A percentile compares a stretch with the other conserved stretches of the same genome.
Conservation (phyloP, 352 stramenopile species). For the Phytophthora hybrid region DNA sequence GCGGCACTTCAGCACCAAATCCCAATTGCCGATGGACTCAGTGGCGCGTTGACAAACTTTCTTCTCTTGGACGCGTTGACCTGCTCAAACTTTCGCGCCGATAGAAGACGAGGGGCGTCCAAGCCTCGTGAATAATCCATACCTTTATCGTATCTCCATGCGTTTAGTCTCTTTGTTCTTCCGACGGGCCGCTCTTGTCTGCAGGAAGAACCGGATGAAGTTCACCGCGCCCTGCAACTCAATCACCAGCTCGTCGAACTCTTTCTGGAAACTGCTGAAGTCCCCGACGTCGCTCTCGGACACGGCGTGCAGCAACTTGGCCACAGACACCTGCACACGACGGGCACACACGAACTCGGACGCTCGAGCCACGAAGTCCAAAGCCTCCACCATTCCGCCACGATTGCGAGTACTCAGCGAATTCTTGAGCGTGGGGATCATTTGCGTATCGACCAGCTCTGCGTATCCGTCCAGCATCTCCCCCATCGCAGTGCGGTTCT, state of each 20-base stretch:
- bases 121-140: neutral
- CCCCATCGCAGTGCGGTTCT: constrained; percentile 63
- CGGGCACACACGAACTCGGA: constrained; percentile 78
- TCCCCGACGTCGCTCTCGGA: constrained; percentile 52
- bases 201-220: constrained; percentile 44
- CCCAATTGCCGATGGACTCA: constrained; percentile 34
- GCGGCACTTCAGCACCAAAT: neutral
- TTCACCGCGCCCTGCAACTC: constrained; percentile 38
- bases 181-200: constrained; percentile 16
- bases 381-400: constrained; percentile 60
- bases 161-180: constrained; percentile 21
- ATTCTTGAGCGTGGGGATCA: constrained; percentile 50
- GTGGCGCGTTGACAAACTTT: constrained; percentile 27
- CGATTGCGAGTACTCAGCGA: constrained; percentile 55
- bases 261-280: constrained; percentile 31
- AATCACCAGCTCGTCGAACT: constrained; percentile 34
- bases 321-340: constrained; percentile 71
- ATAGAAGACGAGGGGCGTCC: neutral
- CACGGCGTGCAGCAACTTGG: constrained; percentile 64
- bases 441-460: constrained; percentile 62
- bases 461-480: constrained; percentile 81
- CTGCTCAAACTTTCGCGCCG: constrained; percentile 11
- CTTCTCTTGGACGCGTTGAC: constrained; percentile 19
- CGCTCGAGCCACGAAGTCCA: constrained; percentile 72
- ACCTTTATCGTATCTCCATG: neutral